Conservation (phyloP, 1,284 basidiomycete species). For the Ustilago loliicola region DNA sequence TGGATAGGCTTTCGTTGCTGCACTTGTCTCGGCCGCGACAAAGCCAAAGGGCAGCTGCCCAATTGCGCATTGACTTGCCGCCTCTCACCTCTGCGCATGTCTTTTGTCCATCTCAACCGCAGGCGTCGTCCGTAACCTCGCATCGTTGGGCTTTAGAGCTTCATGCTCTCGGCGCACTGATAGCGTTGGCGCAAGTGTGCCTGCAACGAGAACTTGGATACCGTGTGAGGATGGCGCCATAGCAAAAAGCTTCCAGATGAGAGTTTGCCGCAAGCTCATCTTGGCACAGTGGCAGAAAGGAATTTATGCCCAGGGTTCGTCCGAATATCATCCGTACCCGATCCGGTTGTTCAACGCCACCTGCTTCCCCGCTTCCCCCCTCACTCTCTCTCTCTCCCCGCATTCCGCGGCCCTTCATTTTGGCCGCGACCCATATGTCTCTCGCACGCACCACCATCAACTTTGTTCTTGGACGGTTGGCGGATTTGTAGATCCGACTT, state of each 20-base stretch:
- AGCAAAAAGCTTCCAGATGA: background rate
- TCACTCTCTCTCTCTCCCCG: background rate
- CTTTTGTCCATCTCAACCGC: background rate
- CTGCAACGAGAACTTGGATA: background rate
- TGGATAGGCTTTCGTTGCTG: background rate
- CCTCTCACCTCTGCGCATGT: background rate
- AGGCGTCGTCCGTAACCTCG: background rate
- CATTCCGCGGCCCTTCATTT: background rate
- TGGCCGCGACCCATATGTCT: too few species aligned
- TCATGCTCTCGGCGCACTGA: background rate
- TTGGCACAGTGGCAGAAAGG: background rate
- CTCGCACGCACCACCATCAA: conserved; percentile 9
- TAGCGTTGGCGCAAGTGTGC: background rate
- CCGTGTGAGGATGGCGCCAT: background rate
- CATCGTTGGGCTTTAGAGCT: background rate
- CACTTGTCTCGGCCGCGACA: background rate
- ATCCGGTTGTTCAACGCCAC: background rate
- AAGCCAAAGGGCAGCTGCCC: background rate
- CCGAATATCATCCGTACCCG: conserved; percentile 21
- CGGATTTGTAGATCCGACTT: conserved; percentile 16
- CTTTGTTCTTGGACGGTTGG: background rate
- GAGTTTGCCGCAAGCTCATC: background rate
- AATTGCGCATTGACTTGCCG: background rate
- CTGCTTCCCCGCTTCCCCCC: background rate
- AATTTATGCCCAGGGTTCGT: conserved; percentile 25